A percentile compares a stretch with the other conserved stretches of the same genome.
These are phyloP conservation scores for Neopestalotiopsis rosae DNA, from an alignment of 2,329 filamentous ascomycete species.

Conservation along the genomic window DNA sequence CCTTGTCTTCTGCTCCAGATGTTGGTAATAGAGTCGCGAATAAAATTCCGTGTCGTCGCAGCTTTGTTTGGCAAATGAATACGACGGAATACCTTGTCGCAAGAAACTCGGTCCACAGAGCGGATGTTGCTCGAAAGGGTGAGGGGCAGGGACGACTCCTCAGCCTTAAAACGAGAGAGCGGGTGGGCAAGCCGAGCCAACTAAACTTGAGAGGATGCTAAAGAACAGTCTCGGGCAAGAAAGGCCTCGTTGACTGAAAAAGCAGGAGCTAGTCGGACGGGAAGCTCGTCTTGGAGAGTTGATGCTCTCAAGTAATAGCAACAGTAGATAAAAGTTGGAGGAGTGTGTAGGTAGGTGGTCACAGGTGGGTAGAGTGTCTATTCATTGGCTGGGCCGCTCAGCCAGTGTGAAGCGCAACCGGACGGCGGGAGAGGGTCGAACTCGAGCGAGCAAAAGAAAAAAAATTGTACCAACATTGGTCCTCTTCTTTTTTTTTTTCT, in stretches of 20 bases:
- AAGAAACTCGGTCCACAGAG: background rate
- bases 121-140: background rate
- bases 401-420: constrained; percentile 8
- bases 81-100: background rate
- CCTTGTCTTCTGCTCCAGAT: background rate
- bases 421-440: background rate
- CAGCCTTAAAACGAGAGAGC: background rate
- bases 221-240: background rate
- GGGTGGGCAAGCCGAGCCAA: background rate
- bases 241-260: background rate
- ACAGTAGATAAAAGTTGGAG: background rate
- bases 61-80: background rate
- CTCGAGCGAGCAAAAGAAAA: background rate
- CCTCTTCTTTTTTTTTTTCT: background rate
- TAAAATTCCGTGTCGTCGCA: background rate
- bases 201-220: background rate
- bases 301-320: background rate
- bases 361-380: constrained; percentile 4
- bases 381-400: constrained; percentile 9
- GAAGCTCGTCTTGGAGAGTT: background rate
- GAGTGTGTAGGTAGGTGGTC: background rate
- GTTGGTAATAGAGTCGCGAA: background rate
- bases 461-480: background rate
- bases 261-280: background rate
- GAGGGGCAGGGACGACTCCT: background rate